Base-by-base conservation (phyloP, 2,329 filamentous ascomycete genomes). In the Nemania abortiva region DNA sequence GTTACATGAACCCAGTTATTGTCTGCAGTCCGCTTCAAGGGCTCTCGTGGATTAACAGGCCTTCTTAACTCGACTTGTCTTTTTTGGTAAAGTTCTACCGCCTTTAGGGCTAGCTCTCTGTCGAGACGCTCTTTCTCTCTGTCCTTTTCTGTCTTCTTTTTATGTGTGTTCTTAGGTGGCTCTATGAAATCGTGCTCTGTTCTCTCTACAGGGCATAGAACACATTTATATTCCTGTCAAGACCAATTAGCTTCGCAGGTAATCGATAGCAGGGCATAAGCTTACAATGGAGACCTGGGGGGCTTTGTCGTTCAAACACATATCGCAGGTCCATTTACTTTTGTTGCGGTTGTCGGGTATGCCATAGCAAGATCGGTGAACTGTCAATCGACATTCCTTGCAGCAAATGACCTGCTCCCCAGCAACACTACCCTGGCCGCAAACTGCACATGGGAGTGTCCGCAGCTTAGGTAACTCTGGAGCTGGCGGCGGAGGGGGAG, bases 1-100 rank as follows among this genome's bases (percentile, higher is more conserved):
- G 92, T 91, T 31, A 98, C 94, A 79, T 99, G 96, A 18, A 98
- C 93, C 96, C 96, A 99, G 77, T 98, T 98, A 82, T 98, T 98
- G 78, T 97, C 94, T 3, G 92, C 93, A 0, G 96, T 99, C 57
- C 93, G 90, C 82, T 99, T 99, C 71, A 99, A 84, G 3, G 96
- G 92, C 79, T 98, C 96, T 56, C 96, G 89, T 29, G 96, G 96
- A 72, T 93, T 89, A 42, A 91, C 81, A 0, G 96, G 95, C 56
- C 95, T 92, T 74, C 94, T 94, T 75, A 91, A 89, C 69, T 95
- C 92, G 77, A 93, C 89, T 81, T 99, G 95, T 77, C 89, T 91
- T 78, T 92, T 92, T 49, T 89, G 89, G 79, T 97, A 97, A 65
- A 90, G 90, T n/a, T 95, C 91, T 58, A 91, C 92, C 7, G 91